Percentiles rank a stretch among this genome's conserved stretches.
These are phyloP conservation scores for Apodospora peruviana DNA, from an alignment of 495 filamentous ascomycete genomes.

Conservation along the genomic window DNA sequence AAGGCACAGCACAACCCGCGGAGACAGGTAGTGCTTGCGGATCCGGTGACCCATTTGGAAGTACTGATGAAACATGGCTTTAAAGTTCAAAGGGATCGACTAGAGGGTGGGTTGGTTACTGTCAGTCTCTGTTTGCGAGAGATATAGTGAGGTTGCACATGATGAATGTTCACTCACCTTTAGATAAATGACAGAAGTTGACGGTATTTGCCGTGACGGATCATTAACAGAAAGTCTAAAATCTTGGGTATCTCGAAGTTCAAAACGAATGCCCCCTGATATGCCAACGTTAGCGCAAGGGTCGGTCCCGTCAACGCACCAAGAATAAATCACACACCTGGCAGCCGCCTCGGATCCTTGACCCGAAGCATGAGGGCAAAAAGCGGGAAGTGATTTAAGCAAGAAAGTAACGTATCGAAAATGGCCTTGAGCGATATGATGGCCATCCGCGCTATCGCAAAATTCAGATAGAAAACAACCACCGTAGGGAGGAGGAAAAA, in stretches of 20 bases:
- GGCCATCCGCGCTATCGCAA: slow-evolving; percentile 87
- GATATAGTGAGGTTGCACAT: no score
- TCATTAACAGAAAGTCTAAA: slow-evolving; percentile 36
- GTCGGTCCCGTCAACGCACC: background rate
- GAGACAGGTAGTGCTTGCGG: slow-evolving; percentile 89
- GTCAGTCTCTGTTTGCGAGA: background rate
- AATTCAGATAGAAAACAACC: slow-evolving; percentile 93
- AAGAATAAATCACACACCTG: slow-evolving; percentile 49
- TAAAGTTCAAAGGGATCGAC: slow-evolving; percentile 85
- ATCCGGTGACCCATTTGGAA: slow-evolving; percentile 90
- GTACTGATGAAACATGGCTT: slow-evolving; percentile 93
- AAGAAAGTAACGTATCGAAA: slow-evolving; percentile 86
- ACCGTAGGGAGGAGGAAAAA: slow-evolving; percentile 96
- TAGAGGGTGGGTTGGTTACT: slow-evolving; percentile 28
- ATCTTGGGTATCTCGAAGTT: slow-evolving; percentile 69
- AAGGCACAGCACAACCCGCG: slow-evolving; percentile 78
- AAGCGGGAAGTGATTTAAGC: slow-evolving; percentile 94
- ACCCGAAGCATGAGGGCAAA: slow-evolving; percentile 95
- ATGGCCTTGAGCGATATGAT: slow-evolving; percentile 88
- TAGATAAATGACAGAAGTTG: slow-evolving; percentile 71
- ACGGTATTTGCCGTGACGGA: slow-evolving; percentile 24
- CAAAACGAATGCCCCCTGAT: slow-evolving; percentile 83
- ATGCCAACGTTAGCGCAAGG: no score
- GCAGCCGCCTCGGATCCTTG: slow-evolving; percentile 86
- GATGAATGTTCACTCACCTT: no score